A percentile compares a stretch with the other conserved stretches of the same genome.
phyloP scores from a whole-genome alignment of 1,284 basidiomycete genomes.

The Cerioporus squamosus region DNA sequence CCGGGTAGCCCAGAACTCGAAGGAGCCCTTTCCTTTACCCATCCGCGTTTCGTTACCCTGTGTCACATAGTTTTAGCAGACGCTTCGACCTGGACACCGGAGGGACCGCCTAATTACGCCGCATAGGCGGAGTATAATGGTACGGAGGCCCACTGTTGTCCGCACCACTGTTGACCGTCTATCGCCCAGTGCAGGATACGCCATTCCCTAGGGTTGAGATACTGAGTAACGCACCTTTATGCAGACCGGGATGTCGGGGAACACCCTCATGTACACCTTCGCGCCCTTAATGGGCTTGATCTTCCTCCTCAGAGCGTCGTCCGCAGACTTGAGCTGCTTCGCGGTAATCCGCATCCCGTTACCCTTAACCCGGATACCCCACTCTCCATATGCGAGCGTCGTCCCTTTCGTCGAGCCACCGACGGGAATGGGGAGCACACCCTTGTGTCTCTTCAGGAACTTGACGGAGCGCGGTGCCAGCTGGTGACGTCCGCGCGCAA shows the following conservation, averaged over 20 bases:
- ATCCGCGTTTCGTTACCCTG: constrained; percentile 99
- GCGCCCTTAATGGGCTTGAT: constrained; percentile 91
- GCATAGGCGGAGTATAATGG: too few species aligned
- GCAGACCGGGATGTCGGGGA: constrained; percentile 97
- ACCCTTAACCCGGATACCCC: constrained; percentile 89
- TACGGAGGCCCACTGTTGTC: too few species aligned
- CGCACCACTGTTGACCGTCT: too few species aligned
- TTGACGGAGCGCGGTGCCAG: constrained; percentile 85
- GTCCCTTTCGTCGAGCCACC: constrained; percentile 96
- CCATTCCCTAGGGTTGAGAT: too few species aligned
- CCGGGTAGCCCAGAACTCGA: constrained; percentile 98
- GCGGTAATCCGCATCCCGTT: constrained; percentile 86
- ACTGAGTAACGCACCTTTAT: constrained; percentile 71
- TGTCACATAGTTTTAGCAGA: not conserved
- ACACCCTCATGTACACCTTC: constrained; percentile 89
- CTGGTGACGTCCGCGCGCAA: constrained; percentile 49
- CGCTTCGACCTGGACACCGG: too few species aligned
- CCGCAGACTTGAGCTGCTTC: constrained; percentile 87
- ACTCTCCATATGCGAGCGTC: constrained; percentile 90
- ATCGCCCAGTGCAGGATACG: too few species aligned
- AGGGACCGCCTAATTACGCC: too few species aligned
- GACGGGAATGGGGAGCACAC: constrained; percentile 77
- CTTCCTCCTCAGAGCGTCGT: constrained; percentile 90
- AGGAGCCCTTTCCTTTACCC: constrained; percentile 98
- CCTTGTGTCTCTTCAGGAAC: constrained; percentile 88